Evolutionary conservation across 2,329 filamentous ascomycete species (phyloP), one percentile per base, ranked within the genome.

Genomic region (Sporothrix sp.): DNA sequence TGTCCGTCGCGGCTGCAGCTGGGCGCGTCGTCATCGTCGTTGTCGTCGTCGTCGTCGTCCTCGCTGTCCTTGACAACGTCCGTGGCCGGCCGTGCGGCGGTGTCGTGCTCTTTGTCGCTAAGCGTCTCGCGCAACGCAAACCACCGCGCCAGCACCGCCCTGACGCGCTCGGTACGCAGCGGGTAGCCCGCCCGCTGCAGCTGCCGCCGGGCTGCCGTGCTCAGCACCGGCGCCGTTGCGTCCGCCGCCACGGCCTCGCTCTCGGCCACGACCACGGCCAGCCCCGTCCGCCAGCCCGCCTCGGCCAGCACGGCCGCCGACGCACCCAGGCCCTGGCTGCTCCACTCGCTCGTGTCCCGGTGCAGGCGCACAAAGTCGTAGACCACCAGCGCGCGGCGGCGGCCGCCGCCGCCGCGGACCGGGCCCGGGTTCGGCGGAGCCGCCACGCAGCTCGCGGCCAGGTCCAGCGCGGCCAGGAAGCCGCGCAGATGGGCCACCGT

Each of bases 401-500:
- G 45, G 13, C 11, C 45, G 6, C 28, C 47, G 37, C 23, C 47
- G 13, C 11, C 45, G 6, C 30, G 51, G 21, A 14, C 23, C 4
- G 13, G 27, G 11, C 18, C n/a, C 2, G 18, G 18, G 3, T 48
- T 28, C 11, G 70, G 69, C 2, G 72, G 73, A 2, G 67, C 52
- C 0, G 65, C 54, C 0, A 70, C 58, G 14, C 58, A 63, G 8
- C 69, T 68, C 50, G 68, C 62, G 1, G 58, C 56, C 2, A 64
- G 56, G 16, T 67, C 67, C 53, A 79, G 75, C 47, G 78, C 72
- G 37, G 84, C 72, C 16, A 96, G 72, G 60, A 84, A 87, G 32
- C 87, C 87, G 49, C 87, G 82, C 7, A 95, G 76, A 63, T 86
- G 82, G 20, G 85, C 81, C 49, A 93, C 75, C 2, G 84, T 87